Evolutionary conservation across 2,329 filamentous ascomycete species (phyloP).

Genomic region (Fusarium veterinarium): DNA sequence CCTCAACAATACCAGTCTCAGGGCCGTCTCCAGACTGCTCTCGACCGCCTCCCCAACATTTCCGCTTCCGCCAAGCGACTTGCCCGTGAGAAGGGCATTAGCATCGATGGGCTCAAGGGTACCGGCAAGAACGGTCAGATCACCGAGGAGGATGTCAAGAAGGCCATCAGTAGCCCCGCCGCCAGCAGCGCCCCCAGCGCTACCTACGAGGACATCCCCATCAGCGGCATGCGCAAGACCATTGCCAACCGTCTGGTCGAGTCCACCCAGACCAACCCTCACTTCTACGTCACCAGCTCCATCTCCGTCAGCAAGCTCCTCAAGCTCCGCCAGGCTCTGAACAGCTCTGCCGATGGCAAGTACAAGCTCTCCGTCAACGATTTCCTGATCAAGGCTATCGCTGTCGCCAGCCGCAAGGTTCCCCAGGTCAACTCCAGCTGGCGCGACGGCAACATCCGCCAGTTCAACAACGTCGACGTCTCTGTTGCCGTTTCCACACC

Average conservation of each 20-base stretch:
- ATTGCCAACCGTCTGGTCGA: slow-evolving; percentile 91
- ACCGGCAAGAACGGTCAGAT: slow-evolving; percentile 87
- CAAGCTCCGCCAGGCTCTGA: slow-evolving; percentile 94
- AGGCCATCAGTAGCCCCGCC: slow-evolving; percentile 72
- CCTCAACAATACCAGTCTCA: slow-evolving; percentile 78
- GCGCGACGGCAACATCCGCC: slow-evolving; percentile 89
- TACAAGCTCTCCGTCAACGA: slow-evolving; percentile 99
- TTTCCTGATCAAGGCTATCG: slow-evolving; percentile 97
- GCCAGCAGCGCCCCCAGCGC: slow-evolving; percentile 68
- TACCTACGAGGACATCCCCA: slow-evolving; percentile 84
- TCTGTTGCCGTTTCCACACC: slow-evolving; percentile 96
- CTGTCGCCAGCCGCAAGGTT: slow-evolving; percentile 89
- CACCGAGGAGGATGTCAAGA: slow-evolving; percentile 93
- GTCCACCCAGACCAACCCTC: slow-evolving; percentile 93
- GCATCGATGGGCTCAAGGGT: slow-evolving; percentile 83
- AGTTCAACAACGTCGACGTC: slow-evolving; percentile 93
- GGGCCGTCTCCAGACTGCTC: slow-evolving; percentile 82
- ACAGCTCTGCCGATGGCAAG: slow-evolving; percentile 86
- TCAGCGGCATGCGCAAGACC: slow-evolving; percentile 96
- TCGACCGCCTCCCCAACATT: slow-evolving; percentile 84
- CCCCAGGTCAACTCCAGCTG: slow-evolving; percentile 96
- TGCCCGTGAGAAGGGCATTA: slow-evolving; percentile 85
- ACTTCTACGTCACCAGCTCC: slow-evolving; percentile 94
- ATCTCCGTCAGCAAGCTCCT: slow-evolving; percentile 95
- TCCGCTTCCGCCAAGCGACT: slow-evolving; percentile 81